Evolutionary conservation across 225 moss, liverwort and hornwort species (phyloP).

Genomic region (Marchantia polymorpha): DNA sequence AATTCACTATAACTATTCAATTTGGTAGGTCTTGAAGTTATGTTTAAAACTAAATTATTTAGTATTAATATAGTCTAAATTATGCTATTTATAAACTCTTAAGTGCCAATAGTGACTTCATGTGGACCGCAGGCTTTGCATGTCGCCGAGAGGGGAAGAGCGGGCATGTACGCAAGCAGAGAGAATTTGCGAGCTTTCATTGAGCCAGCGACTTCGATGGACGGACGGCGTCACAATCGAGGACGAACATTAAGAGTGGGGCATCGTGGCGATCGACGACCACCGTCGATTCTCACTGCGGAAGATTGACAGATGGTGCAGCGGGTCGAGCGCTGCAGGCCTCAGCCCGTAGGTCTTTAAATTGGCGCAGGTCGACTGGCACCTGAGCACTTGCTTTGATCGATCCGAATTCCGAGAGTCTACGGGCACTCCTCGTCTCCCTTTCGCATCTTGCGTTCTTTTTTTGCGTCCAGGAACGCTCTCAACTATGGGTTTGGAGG

Average conservation of each 20-base stretch:
- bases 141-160: too few species aligned
- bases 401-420: not conserved
- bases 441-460: not conserved
- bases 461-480: not conserved
- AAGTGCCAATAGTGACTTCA: too few species aligned
- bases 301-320: not conserved
- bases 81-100: too few species aligned
- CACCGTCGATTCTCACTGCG: not conserved
- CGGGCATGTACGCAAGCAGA: too few species aligned
- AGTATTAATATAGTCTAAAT: too few species aligned
- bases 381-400: not conserved
- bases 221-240: not conserved
- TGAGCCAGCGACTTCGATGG: too few species aligned
- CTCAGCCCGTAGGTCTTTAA: not conserved
- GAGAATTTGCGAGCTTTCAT: too few species aligned
- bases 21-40: too few species aligned
- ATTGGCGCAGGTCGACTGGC: not conserved
- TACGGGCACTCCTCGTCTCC: not conserved
- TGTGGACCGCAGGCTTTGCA: too few species aligned
- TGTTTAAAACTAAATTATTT: too few species aligned
- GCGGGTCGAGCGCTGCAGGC: not conserved
- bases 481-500: conserved; percentile 6
- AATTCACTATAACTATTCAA: too few species aligned
- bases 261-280: not conserved
- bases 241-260: not conserved